Conservation (phyloP, 139 green algal genomes). For the Edaphochlamys debaryana region DNA sequence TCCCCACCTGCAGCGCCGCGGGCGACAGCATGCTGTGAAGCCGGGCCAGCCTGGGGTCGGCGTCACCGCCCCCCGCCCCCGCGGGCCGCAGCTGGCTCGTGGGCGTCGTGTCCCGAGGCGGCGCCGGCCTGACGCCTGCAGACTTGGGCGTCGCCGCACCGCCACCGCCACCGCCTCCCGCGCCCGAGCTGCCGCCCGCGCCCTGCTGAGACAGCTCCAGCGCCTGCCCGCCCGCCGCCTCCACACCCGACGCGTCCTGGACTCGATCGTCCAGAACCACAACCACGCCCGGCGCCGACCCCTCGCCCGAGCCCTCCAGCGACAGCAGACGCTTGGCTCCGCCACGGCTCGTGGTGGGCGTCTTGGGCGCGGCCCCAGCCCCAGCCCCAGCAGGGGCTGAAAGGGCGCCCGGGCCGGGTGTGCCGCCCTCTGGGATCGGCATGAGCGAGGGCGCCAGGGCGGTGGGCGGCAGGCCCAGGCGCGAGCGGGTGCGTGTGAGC, state of each 20-base stretch:
- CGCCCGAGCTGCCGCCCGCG: background rate
- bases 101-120: background rate
- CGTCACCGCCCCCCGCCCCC: background rate
- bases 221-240: background rate
- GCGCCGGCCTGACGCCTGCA: background rate
- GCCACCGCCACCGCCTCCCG: background rate
- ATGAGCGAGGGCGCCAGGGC: background rate
- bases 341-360: too few relatives aligned
- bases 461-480: background rate
- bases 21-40: conserved; percentile 32
- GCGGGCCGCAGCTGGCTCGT: conserved; percentile 5
- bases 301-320: too few relatives aligned
- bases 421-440: conserved; percentile 5
- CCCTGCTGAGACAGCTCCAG: background rate
- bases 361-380: too few relatives aligned
- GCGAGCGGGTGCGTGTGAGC: background rate
- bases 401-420: too few relatives aligned
- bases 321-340: too few relatives aligned
- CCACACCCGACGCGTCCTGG: too few relatives aligned
- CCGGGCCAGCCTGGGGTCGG: conserved; percentile 1
- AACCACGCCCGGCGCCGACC: too few relatives aligned
- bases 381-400: background rate
- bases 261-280: too few relatives aligned
- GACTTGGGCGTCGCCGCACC: conserved; percentile 12
- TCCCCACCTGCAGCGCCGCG: conserved; percentile 31